Base-by-base conservation (phyloP, 352 stramenopile genomes). In the Phytophthora pisi region DNA sequence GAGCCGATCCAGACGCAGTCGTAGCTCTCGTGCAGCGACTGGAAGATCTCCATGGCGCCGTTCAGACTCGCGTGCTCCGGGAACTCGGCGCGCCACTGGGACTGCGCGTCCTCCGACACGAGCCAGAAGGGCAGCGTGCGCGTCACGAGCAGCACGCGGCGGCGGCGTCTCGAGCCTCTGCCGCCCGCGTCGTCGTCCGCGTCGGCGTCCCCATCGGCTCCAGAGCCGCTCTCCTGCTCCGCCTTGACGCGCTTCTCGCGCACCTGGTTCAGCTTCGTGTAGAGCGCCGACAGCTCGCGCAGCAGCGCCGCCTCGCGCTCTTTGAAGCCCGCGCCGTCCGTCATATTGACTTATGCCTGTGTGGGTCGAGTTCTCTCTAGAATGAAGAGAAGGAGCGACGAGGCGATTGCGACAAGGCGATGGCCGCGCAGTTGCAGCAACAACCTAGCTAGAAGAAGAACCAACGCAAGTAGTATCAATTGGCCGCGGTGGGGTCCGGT, bases 1-100 rank as follows among this genome's bases (percentile, higher is more conserved):
- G 84, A 92, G 8, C 86, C 86, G 57, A 95, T 91, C 86, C 86
- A 95, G 23, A 95, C 84, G 54, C 86, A 95, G 66, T 95, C 85
- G 61, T 90, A 90, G 57, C 74, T 85, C 59, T 95, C 84, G 49
- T 95, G 86, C 36, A 95, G 63, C 53, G 74, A 85, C 67, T 91
- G 65, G 51, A 88, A 95, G 47, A 87, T 93, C 56, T 93, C 86
- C 68, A 93, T 87, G 15, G 84, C 86, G 10, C 81, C 83, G 51
- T 95, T 86, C 4, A 92, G 59, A 54, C 73, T 88, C 55, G 84
- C 77, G 53, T 91, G 79, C 53, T 93, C 86, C 5, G 79, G 73
- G 31, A 95, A 95, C 47, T 95, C 86, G 15, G 86, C 86, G 42
- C 86, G 86, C 86, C 86, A 95, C 40, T 95, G 84, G 4, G 84